phyloP scores from a whole-genome alignment of 441 rosid genomes.

The Corymbia citriodora region DNA sequence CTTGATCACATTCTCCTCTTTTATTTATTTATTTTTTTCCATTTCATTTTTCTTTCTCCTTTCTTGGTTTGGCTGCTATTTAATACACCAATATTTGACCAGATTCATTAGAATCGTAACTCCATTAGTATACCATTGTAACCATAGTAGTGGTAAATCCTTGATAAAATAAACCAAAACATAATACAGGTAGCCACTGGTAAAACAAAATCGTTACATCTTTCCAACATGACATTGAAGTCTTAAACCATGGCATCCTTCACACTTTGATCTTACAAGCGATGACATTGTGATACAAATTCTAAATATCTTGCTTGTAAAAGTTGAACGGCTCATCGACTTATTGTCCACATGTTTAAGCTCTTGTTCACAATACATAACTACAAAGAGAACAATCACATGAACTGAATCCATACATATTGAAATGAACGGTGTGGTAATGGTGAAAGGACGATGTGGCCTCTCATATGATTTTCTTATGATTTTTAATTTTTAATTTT shows the following conservation, averaged over 20 bases:
- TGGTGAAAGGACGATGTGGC: not conserved
- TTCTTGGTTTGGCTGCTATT: not conserved
- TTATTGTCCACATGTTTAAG: not conserved
- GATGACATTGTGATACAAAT: not conserved
- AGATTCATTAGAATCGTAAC: not conserved
- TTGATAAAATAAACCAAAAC: not conserved
- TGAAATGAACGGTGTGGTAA: not conserved
- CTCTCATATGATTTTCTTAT: not conserved
- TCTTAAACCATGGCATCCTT: not conserved
- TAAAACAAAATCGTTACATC: not conserved
- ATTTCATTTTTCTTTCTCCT: not conserved
- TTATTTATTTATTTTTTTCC: not conserved
- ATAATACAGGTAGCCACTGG: not conserved
- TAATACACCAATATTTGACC: not conserved
- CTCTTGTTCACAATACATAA: not conserved
- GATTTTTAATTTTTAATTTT: not conserved
- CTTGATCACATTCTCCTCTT: not conserved
- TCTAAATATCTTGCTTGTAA: not conserved
- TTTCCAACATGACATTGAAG: not conserved
- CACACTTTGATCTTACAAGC: not conserved
- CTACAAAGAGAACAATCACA: not conserved
- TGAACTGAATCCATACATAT: not conserved
- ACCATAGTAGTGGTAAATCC: not conserved
- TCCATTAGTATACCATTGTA: not conserved
- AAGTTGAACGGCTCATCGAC: not conserved